Conservation (phyloP, 176 grass and related monocot species). For the Pontederia paniculata region DNA sequence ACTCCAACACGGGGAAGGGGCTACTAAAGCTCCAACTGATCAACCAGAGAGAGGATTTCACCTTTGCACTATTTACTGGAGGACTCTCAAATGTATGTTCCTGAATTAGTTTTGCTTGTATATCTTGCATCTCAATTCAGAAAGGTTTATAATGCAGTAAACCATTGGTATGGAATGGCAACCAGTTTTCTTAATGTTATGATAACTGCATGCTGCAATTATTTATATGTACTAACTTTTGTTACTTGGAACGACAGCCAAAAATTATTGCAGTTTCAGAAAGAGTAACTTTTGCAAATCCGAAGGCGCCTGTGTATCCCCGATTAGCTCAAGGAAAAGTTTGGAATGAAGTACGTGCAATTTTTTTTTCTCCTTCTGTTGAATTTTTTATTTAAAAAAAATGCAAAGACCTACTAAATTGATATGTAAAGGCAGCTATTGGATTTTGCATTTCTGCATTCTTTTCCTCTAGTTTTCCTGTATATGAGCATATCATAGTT, state of each 20-base stretch:
- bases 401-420: too few relatives aligned
- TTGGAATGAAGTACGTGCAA: slow-evolving; percentile 69
- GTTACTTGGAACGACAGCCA: slow-evolving; percentile 29
- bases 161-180: too few relatives aligned
- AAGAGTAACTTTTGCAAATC: slow-evolving; percentile 53
- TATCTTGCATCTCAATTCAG: too few relatives aligned
- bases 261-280: slow-evolving; percentile 60
- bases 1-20: slow-evolving; percentile 37
- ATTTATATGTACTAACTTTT: too few relatives aligned
- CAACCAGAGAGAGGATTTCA: slow-evolving; percentile 71
- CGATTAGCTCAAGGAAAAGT: slow-evolving; percentile 84
- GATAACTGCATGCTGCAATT: too few relatives aligned
- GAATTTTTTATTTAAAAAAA: not conserved
- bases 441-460: too few relatives aligned
- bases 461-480: too few relatives aligned
- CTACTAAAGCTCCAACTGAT: slow-evolving; percentile 60
- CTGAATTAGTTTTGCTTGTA: too few relatives aligned
- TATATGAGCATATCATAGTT: too few relatives aligned
- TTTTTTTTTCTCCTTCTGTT: slow-evolving; percentile 10
- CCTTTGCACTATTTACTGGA: slow-evolving; percentile 66
- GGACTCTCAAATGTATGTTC: slow-evolving; percentile 60
- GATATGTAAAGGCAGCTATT: too few relatives aligned
- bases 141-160: too few relatives aligned
- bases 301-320: slow-evolving; percentile 80
- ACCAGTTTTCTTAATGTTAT: too few relatives aligned